Percentiles rank a stretch among this genome's conserved stretches.
Conservation (phyloP, 2,329 filamentous ascomycete species). For the Xylariaceae sp. region DNA sequence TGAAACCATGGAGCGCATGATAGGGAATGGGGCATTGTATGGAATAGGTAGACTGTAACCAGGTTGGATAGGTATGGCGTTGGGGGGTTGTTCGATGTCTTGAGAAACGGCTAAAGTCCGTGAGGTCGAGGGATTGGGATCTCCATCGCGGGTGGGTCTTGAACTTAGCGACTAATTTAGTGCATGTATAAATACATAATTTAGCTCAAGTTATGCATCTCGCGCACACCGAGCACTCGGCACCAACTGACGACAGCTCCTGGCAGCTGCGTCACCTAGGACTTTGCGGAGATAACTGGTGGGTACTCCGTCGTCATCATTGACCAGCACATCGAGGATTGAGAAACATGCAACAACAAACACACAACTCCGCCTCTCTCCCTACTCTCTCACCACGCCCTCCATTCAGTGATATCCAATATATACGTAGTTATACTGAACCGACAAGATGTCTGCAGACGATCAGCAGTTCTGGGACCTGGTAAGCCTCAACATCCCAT, state of each 20-base stretch:
- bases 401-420: neutral
- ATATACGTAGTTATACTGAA: neutral
- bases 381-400: neutral
- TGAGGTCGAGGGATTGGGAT: too few relatives aligned
- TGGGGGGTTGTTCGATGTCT: too few relatives aligned
- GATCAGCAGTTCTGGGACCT: conserved; percentile 75
- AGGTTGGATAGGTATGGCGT: too few relatives aligned
- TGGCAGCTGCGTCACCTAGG: neutral
- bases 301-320: neutral
- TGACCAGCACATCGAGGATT: neutral
- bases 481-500: conserved; percentile 46
- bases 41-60: too few relatives aligned
- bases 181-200: too few relatives aligned
- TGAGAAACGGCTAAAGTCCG: too few relatives aligned
- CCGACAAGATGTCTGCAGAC: conserved; percentile 65
- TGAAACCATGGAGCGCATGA: too few relatives aligned
- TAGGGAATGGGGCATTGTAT: too few relatives aligned
- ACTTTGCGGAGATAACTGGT: neutral
- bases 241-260: neutral
- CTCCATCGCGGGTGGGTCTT: too few relatives aligned
- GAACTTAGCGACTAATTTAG: too few relatives aligned
- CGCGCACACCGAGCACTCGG: too few relatives aligned
- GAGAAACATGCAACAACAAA: neutral
- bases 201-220: too few relatives aligned
- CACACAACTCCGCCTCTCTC: neutral